Conservation (phyloP, 768 basidiomycete genomes). For the Tulasnella sp. region DNA sequence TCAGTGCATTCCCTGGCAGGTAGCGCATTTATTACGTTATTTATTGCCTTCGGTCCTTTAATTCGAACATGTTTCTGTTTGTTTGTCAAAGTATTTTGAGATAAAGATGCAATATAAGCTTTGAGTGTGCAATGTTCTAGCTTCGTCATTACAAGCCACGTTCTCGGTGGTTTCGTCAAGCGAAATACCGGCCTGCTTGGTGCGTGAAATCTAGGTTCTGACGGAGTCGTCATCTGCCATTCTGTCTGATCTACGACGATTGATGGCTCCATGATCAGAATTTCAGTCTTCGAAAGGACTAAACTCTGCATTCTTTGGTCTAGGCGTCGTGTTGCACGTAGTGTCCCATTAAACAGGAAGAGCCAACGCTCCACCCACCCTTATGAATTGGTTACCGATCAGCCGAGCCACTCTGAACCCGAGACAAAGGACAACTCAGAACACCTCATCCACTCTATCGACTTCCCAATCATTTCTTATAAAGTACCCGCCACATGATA, state of each 20-base stretch:
- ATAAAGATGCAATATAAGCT: not conserved
- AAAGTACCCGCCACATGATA: not conserved
- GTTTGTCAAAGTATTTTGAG: not conserved
- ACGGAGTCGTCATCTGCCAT: not conserved
- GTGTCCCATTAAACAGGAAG: not conserved
- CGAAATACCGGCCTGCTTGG: not conserved
- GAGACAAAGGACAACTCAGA: not conserved
- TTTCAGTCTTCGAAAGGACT: not conserved
- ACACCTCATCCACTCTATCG: not conserved
- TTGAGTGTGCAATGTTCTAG: no score
- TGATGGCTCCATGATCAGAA: not conserved
- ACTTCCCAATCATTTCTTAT: not conserved
- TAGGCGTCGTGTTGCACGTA: not conserved
- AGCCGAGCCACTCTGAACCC: not conserved
- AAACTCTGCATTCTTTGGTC: not conserved
- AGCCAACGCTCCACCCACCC: not conserved
- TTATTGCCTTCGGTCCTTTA: no score
- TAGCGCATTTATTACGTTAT: not conserved
- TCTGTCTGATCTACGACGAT: not conserved
- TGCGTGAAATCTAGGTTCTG: not conserved
- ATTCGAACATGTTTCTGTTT: no score
- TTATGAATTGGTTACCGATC: not conserved
- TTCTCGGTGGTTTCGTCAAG: no score
- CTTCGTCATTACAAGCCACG: no score
- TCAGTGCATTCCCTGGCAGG: not conserved